Conservation (phyloP, 2,329 filamentous ascomycete species). For the Alternaria incomplexa region DNA sequence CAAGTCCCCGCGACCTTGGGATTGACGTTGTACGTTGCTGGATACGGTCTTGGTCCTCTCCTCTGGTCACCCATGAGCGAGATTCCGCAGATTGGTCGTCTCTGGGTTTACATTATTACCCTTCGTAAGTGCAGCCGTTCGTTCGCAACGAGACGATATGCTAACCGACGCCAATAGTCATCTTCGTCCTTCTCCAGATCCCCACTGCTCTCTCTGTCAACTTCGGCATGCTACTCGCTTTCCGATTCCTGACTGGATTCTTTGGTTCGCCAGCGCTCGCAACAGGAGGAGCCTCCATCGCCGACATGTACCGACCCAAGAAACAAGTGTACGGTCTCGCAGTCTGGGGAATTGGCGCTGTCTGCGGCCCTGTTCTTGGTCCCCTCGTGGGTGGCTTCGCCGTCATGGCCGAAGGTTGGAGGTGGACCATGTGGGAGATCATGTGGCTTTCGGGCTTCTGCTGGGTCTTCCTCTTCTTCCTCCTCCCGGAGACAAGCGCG, state of each 20-base stretch:
- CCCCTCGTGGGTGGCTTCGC: conserved; percentile 54
- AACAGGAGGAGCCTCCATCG: conserved; percentile 54
- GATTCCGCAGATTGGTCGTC: conserved; percentile 56
- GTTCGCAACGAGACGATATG: neutral
- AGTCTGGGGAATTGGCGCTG: conserved; percentile 50
- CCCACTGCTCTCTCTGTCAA: conserved; percentile 55
- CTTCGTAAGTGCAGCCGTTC: conserved; percentile 11
- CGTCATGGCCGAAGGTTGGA: conserved; percentile 45
- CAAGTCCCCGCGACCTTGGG: conserved; percentile 55
- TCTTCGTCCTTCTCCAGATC: conserved; percentile 58
- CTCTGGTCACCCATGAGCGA: conserved; percentile 55
- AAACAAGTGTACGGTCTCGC: conserved; percentile 50
- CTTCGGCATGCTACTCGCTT: conserved; percentile 58
- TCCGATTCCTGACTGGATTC: conserved; percentile 59
- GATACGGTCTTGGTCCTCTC: conserved; percentile 43
- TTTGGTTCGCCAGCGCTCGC: conserved; percentile 55
- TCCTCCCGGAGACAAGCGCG: conserved; percentile 50
- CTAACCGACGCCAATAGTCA: conserved; percentile 23
- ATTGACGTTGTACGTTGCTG: conserved; percentile 44
- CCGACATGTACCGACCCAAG: conserved; percentile 52
- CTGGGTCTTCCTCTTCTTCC: conserved; percentile 50
- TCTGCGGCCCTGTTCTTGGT: conserved; percentile 52
- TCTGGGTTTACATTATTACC: conserved; percentile 38
- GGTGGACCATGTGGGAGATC: conserved; percentile 53
- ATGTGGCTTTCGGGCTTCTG: conserved; percentile 51